phyloP scores from a whole-genome alignment of 108 stramenopile genomes.

The Discostella pseudostelligera region DNA sequence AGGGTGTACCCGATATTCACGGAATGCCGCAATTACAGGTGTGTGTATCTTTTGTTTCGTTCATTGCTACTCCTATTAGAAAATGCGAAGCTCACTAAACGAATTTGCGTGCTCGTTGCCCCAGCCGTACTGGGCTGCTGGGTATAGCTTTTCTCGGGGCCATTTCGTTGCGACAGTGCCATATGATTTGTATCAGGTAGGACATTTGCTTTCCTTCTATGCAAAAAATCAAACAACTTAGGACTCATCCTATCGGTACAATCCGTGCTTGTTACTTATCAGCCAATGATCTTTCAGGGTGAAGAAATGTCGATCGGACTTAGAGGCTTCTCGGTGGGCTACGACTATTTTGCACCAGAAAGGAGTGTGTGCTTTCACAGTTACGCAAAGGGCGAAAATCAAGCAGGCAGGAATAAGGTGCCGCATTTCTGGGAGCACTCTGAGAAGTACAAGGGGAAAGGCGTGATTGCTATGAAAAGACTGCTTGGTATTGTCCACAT shows the following conservation, averaged over 20 bases:
- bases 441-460: constrained; percentile 34
- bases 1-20: constrained; percentile 31
- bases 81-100: constrained; percentile 13
- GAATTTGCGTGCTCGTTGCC: not conserved
- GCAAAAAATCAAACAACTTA: not conserved
- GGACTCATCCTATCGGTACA: not conserved
- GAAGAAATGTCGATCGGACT: constrained; percentile 63
- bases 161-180: constrained; percentile 52
- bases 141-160: constrained; percentile 64
- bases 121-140: constrained; percentile 85
- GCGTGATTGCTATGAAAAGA: constrained; percentile 49
- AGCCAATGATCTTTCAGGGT: constrained; percentile 62
- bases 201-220: constrained; percentile 31
- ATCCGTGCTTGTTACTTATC: constrained; percentile 28
- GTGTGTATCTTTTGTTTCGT: not conserved
- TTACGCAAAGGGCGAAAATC: constrained; percentile 46
- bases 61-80: not conserved
- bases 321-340: constrained; percentile 59
- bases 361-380: constrained; percentile 57
- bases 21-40: constrained; percentile 54
- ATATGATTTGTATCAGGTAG: constrained; percentile 57
- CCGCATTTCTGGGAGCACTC: constrained; percentile 51
- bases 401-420: constrained; percentile 35
- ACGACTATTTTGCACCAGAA: constrained; percentile 63
- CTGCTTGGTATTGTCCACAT: constrained; percentile 56